Evolutionary conservation across 192 early-diverging fungal species (phyloP).

Genomic region (Backusella sp.): DNA sequence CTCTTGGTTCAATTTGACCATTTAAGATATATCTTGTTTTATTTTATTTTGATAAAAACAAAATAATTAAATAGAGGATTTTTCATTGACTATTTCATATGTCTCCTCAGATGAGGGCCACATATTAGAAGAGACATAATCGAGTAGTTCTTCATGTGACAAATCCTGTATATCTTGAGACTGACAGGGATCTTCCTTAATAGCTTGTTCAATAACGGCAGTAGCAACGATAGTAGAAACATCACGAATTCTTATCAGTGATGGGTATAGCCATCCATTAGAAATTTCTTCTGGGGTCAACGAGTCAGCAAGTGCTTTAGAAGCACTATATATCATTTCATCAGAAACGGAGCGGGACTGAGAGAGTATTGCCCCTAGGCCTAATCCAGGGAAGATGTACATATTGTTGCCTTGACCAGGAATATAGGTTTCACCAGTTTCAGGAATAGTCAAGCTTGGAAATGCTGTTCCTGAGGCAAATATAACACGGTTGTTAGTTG

Average conservation of each 20-base stretch:
- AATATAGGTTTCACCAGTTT: constrained; percentile 53
- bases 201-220: constrained; percentile 61
- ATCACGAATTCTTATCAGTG: constrained; percentile 83
- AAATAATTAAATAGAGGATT: not conserved
- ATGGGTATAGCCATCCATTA: constrained; percentile 80
- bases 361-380: constrained; percentile 81
- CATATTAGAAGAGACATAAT: constrained; percentile 11
- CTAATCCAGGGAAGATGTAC: constrained; percentile 96
- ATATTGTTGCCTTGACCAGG: constrained; percentile 95
- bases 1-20: not conserved
- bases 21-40: not conserved
- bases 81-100: not conserved
- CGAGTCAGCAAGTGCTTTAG: constrained; percentile 77
- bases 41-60: not conserved
- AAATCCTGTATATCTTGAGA: not conserved
- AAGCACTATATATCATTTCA: constrained; percentile 77
- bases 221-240: constrained; percentile 81
- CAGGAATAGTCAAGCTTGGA: constrained; percentile 71
- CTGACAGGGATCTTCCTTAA: constrained; percentile 23
- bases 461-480: constrained; percentile 97
- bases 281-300: constrained; percentile 69
- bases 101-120: not conserved
- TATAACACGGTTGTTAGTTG: constrained; percentile 84
- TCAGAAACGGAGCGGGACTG: constrained; percentile 72
- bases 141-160: constrained; percentile 9